Conservation (phyloP, 2,329 filamentous ascomycete species). For the Plectosphaerella cucumerina region DNA sequence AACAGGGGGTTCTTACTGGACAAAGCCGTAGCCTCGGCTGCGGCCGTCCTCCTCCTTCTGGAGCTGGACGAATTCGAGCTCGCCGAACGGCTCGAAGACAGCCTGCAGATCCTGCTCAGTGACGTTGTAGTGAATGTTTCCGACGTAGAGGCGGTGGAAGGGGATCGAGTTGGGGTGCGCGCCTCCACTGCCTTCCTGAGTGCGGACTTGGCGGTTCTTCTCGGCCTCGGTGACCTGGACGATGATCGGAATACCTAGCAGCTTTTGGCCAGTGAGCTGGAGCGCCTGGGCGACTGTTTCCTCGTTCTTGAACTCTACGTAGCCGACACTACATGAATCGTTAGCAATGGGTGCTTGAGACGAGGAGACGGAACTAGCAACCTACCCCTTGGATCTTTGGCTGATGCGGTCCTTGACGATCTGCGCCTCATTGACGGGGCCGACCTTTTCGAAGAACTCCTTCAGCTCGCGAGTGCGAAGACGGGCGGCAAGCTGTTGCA, state of each 20-base stretch:
- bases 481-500: slow-evolving; percentile 94
- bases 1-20: slow-evolving; percentile 69
- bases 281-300: slow-evolving; percentile 90
- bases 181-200: slow-evolving; percentile 62
- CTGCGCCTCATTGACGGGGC: slow-evolving; percentile 92
- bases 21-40: slow-evolving; percentile 95
- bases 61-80: slow-evolving; percentile 94
- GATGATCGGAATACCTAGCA: slow-evolving; percentile 97
- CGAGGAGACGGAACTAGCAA: slow-evolving; percentile 2
- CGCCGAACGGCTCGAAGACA: slow-evolving; percentile 96
- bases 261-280: slow-evolving; percentile 96
- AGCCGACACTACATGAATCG: slow-evolving; percentile 70
- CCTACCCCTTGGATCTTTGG: slow-evolving; percentile 94
- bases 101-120: slow-evolving; percentile 93
- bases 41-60: slow-evolving; percentile 92
- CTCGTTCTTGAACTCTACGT: slow-evolving; percentile 98
- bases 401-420: slow-evolving; percentile 98
- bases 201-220: slow-evolving; percentile 96
- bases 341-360: slow-evolving; percentile 27
- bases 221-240: slow-evolving; percentile 98
- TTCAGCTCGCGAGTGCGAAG: slow-evolving; percentile 89
- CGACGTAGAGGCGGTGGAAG: slow-evolving; percentile 97
- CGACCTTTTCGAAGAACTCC: slow-evolving; percentile 92
- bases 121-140: slow-evolving; percentile 99
- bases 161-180: slow-evolving; percentile 78